These are phyloP conservation scores for Penicillium longicatenatum DNA, from an alignment of 495 filamentous ascomycete genomes.

Conservation along the genomic window DNA sequence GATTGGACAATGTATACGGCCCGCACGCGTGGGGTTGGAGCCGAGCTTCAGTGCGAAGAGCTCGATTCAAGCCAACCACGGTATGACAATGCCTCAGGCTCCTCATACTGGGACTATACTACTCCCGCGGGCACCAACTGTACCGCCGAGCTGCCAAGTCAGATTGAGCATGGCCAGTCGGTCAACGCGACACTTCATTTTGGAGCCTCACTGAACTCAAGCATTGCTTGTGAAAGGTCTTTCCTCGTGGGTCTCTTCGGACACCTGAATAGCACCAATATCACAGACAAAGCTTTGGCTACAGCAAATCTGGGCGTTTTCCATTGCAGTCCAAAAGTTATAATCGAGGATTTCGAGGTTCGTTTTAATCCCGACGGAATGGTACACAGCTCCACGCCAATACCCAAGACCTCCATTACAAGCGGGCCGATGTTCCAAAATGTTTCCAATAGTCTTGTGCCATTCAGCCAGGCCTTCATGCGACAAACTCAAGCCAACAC, in stretches of 20 bases:
- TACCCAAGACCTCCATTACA: slow-evolving; percentile 11
- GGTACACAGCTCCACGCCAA: slow-evolving; percentile 11
- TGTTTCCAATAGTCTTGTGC: slow-evolving; percentile 13
- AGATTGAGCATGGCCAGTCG: not conserved
- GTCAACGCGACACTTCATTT: not conserved
- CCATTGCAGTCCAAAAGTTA: slow-evolving; percentile 17
- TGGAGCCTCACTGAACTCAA: not conserved
- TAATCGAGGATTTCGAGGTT: slow-evolving; percentile 17
- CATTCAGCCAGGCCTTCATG: slow-evolving; percentile 16
- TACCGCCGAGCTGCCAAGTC: not conserved
- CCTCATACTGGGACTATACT: not conserved
- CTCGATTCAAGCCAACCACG: not conserved
- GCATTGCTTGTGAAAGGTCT: not conserved
- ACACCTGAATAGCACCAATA: not conserved
- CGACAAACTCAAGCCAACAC: not conserved
- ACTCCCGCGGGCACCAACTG: not conserved
- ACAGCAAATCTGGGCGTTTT: not conserved
- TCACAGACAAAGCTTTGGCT: not conserved
- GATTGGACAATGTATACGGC: slow-evolving; percentile 12
- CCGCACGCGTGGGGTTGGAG: slow-evolving; percentile 21
- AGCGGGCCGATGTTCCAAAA: slow-evolving; percentile 18
- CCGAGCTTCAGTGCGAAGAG: slow-evolving; percentile 14
- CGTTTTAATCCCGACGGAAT: slow-evolving; percentile 14
- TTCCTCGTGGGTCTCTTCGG: not conserved
- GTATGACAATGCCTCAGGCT: not conserved